phyloP scores from a whole-genome alignment of 306 rosid species.

The Vicia sativa region DNA sequence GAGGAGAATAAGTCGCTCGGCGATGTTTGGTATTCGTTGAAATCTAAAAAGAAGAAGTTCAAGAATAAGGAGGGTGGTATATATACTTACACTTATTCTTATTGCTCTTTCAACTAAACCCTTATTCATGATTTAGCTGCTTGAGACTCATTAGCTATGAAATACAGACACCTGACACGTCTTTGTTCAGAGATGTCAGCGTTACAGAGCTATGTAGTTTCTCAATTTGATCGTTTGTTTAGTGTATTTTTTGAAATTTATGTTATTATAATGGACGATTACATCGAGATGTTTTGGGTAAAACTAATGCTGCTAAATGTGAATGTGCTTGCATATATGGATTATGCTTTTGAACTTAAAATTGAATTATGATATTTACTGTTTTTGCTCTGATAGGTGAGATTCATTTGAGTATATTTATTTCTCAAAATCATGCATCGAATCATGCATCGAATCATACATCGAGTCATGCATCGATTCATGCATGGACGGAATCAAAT shows the following conservation, averaged over 20 bases:
- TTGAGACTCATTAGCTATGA: background rate
- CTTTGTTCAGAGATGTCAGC: too few species aligned
- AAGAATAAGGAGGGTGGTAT: slow-evolving; percentile 83
- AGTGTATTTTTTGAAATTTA: background rate
- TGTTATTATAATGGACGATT: slow-evolving; percentile 16
- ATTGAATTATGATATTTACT: slow-evolving; percentile 28
- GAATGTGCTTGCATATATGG: background rate
- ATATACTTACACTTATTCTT: background rate
- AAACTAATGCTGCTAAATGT: background rate
- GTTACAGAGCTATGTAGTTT: background rate
- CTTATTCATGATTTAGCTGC: background rate
- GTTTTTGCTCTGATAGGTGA: slow-evolving; percentile 58
- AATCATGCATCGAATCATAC: too few species aligned
- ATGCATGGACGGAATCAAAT: slow-evolving; percentile 44
- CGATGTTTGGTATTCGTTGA: slow-evolving; percentile 74
- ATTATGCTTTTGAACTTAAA: slow-evolving; percentile 30
- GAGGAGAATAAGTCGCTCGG: slow-evolving; percentile 63
- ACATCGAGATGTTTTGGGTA: slow-evolving; percentile 19
- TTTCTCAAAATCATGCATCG: slow-evolving; percentile 47
- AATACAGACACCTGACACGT: too few species aligned
- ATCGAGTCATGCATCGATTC: slow-evolving; percentile 31
- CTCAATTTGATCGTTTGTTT: slow-evolving; percentile 5
- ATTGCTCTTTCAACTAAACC: background rate
- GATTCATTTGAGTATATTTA: slow-evolving; percentile 60
- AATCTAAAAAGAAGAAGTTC: slow-evolving; percentile 66